These are phyloP conservation scores for Talaromyces pinophilus DNA, from an alignment of 2,329 filamentous ascomycete genomes.

Conservation along the genomic window DNA sequence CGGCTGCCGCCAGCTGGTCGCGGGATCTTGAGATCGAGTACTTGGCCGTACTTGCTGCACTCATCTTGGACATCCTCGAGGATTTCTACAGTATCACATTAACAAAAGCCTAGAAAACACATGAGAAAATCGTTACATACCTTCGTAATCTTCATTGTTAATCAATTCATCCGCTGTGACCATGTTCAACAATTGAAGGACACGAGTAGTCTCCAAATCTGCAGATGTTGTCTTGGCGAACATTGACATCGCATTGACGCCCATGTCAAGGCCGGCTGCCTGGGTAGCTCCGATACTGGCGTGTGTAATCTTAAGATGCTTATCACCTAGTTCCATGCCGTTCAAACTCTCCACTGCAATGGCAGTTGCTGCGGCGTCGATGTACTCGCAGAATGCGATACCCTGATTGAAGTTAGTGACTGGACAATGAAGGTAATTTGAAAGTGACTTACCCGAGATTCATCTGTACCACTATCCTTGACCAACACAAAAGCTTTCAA, in stretches of 20 bases:
- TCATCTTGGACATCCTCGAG: constrained; percentile 92
- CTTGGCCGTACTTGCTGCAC: constrained; percentile 83
- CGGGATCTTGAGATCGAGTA: constrained; percentile 90
- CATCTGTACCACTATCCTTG: constrained; percentile 80
- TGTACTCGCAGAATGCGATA: constrained; percentile 95
- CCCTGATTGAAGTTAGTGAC: constrained; percentile 58
- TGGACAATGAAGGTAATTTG: not conserved
- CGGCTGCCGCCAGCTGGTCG: constrained; percentile 79
- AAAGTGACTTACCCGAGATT: constrained; percentile 72
- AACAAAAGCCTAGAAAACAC: not conserved
- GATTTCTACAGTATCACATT: constrained; percentile 67
- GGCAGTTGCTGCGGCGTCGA: constrained; percentile 71
- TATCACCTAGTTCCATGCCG: constrained; percentile 88
- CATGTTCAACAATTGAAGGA: constrained; percentile 96
- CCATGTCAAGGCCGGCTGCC: constrained; percentile 86
- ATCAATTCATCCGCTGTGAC: constrained; percentile 93
- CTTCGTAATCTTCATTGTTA: constrained; percentile 93
- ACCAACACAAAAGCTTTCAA: constrained; percentile 89
- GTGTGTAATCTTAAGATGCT: constrained; percentile 78
- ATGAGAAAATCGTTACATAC: constrained; percentile 51
- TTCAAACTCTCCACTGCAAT: constrained; percentile 89
- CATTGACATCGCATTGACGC: constrained; percentile 96
- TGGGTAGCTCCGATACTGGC: constrained; percentile 95
- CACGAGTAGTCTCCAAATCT: constrained; percentile 76
- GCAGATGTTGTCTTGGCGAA: constrained; percentile 84